A percentile compares a stretch with the other conserved stretches of the same genome.
Evolutionary conservation across 2,329 filamentous ascomycete species (phyloP).

Genomic region (Tolypocladium inflatum): DNA sequence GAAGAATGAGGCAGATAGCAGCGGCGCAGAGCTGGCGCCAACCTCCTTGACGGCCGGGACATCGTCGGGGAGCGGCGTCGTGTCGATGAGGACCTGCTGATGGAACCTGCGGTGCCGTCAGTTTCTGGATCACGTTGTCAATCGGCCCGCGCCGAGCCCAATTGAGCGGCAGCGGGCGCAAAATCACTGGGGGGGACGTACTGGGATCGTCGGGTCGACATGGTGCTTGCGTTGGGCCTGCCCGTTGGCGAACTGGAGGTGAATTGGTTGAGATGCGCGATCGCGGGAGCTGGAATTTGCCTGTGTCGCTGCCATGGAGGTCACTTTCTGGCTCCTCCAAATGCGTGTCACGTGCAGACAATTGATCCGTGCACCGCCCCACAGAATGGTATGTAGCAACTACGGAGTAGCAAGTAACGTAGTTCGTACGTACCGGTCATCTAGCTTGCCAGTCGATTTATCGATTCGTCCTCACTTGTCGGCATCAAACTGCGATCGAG

Average conservation of each 20-base stretch:
- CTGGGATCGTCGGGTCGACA: conserved; percentile 33
- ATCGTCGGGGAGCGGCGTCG: conserved; percentile 82
- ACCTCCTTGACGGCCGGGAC: conserved; percentile 93
- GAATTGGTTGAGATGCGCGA: background rate
- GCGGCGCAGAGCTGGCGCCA: conserved; percentile 82
- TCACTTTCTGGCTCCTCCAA: background rate
- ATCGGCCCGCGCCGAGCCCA: background rate
- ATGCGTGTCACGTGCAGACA: background rate
- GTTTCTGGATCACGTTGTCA: conserved; percentile 1
- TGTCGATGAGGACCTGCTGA: conserved; percentile 88
- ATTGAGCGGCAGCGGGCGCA: background rate
- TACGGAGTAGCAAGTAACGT: too few relatives aligned
- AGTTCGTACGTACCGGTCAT: too few relatives aligned
- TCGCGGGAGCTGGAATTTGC: background rate
- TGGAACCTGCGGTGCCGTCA: conserved; percentile 62
- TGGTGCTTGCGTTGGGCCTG: conserved; percentile 21
- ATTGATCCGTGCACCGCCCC: background rate
- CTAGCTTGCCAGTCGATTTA: too few relatives aligned
- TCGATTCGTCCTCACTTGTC: too few relatives aligned
- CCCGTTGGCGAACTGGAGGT: conserved; percentile 7
- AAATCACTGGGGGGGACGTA: conserved; percentile 16
- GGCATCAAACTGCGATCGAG: too few relatives aligned
- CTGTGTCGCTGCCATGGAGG: background rate
- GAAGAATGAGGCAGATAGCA: conserved; percentile 89
- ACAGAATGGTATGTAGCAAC: background rate